Base-by-base conservation (phyloP, 2,329 filamentous ascomycete species). In the Neoarthrinium moseri region DNA sequence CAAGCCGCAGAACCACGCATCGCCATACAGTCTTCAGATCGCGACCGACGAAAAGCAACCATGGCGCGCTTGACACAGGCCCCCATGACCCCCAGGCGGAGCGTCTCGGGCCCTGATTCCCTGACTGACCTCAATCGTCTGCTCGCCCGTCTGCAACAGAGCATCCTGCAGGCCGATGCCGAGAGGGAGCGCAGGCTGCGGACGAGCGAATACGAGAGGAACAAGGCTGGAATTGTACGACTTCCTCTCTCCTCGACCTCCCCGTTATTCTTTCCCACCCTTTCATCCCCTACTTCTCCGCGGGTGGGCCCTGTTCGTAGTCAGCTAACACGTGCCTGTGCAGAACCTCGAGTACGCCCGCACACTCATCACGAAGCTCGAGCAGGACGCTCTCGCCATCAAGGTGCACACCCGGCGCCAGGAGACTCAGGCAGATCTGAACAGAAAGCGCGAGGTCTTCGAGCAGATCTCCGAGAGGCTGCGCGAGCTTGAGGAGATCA, bases 281-380 rank as follows among this genome's bases (percentile, higher is more conserved):
- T 10, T 24, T 32, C 10, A 24, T 18, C 27, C 7, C 30, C 36
- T n/a, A n/a, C n/a, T n/a, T n/a, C n/a, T n/a, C n/a, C n/a, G n/a
- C n/a, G n/a, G n/a, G n/a, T n/a, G n/a, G n/a, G n/a, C n/a, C n/a
- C n/a, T n/a, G n/a, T 3, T 43, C 22, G 3, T 17, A 13, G 11
- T 27, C 10, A 22, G 18, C 41, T 7, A 12, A 26, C 4, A 32
- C 36, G 34, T 6, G 32, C 41, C 52, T 21, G 18, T 7, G 13
- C 51, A 88, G 81, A 91, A 90, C 57, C 72, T 92, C 50, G 80
- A 87, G 54, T 81, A 87, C 61, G 87, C 88, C 17, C 81, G 83
- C 32, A 77, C 75, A 1, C 75, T 88, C 23, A 79, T 91, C 46
- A 77, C 85, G 17, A 83, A 77, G 48, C 76, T 90, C 33, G 88